Conservation (phyloP, 2,329 filamentous ascomycete species). For the Aspergillus eucalypticola region DNA sequence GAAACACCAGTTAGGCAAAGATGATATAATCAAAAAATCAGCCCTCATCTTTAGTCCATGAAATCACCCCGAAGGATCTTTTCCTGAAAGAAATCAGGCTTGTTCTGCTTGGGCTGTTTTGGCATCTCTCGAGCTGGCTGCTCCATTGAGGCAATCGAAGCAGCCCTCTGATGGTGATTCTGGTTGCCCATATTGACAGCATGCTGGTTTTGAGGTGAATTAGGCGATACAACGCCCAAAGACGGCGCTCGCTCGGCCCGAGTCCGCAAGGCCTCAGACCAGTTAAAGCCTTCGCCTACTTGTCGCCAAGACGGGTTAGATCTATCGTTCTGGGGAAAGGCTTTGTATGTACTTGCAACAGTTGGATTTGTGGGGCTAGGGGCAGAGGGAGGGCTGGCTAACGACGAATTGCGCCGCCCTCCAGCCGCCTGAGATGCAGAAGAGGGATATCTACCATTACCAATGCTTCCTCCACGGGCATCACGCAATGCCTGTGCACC, state of each 20-base stretch:
- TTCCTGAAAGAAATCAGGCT: constrained; percentile 94
- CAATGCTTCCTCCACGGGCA: constrained; percentile 66
- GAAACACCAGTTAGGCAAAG: background rate
- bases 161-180: constrained; percentile 41
- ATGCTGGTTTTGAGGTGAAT: constrained; percentile 33
- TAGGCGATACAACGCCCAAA: constrained; percentile 36
- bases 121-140: constrained; percentile 51
- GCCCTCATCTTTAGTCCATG: constrained; percentile 69
- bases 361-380: constrained; percentile 24
- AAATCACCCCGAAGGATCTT: constrained; percentile 97
- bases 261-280: constrained; percentile 91
- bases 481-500: constrained; percentile 76
- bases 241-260: constrained; percentile 77
- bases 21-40: background rate
- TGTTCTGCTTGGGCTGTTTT: constrained; percentile 56
- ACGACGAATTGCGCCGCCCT: constrained; percentile 29
- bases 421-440: constrained; percentile 28
- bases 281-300: constrained; percentile 92
- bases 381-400: constrained; percentile 24
- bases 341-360: constrained; percentile 41
- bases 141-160: constrained; percentile 57
- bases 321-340: constrained; percentile 38
- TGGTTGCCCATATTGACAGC: constrained; percentile 51
- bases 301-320: constrained; percentile 47
- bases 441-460: constrained; percentile 59